A percentile compares a stretch with the other conserved stretches of the same genome.
phyloP scores from a whole-genome alignment of 2,329 filamentous ascomycete genomes.

The Scedosporium aurantiacum region DNA sequence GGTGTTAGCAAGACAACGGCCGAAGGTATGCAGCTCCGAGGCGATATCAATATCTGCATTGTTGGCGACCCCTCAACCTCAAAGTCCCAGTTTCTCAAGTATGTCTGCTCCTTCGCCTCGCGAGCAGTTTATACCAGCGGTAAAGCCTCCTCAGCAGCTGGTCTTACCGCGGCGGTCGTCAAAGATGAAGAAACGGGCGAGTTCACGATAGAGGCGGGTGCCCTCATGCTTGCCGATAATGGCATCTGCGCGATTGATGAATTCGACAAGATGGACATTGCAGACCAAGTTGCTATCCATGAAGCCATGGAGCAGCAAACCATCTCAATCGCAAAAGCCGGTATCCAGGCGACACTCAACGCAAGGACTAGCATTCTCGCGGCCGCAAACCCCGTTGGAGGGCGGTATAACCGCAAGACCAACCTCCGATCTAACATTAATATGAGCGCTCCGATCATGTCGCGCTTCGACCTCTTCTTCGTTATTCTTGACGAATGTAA shows the following conservation, averaged over 20 bases:
- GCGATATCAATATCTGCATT: conserved; percentile 97
- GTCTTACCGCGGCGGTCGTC: conserved; percentile 91
- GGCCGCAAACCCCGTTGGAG: conserved; percentile 89
- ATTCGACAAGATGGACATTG: conserved; percentile 99
- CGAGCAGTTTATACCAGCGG: conserved; percentile 95
- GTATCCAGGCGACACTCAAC: conserved; percentile 95
- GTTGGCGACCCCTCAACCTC: conserved; percentile 95
- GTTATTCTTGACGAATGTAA: conserved; percentile 96
- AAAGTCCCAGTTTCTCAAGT: conserved; percentile 97
- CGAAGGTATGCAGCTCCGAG: conserved; percentile 90
- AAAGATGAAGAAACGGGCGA: conserved; percentile 98
- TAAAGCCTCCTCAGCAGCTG: conserved; percentile 92
- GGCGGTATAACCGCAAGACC: conserved; percentile 93
- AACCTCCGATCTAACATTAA: conserved; percentile 93
- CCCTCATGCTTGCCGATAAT: conserved; percentile 93
- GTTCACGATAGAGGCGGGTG: conserved; percentile 96
- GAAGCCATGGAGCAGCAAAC: conserved; percentile 99
- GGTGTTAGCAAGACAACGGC: conserved; percentile 85
- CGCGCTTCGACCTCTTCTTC: conserved; percentile 97
- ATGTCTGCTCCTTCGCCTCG: conserved; percentile 93
- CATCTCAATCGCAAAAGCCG: conserved; percentile 96
- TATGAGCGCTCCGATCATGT: conserved; percentile 99
- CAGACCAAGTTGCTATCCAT: conserved; percentile 95
- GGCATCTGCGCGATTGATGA: conserved; percentile 98
- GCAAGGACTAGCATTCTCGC: conserved; percentile 91